Evolutionary conservation across 176 grass and related monocot species (phyloP).

Genomic region (Carex pumila): DNA sequence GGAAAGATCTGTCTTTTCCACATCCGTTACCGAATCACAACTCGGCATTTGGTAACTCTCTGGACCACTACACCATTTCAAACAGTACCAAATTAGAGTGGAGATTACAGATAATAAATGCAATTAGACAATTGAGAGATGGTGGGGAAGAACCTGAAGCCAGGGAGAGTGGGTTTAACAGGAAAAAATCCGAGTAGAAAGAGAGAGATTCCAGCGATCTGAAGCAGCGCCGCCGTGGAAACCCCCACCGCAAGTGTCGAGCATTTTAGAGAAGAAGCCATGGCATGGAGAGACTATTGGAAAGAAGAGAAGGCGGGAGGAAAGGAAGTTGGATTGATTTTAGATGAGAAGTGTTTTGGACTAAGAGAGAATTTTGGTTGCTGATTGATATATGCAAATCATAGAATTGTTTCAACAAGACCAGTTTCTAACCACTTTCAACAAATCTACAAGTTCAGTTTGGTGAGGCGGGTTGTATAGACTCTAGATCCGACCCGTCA

Average conservation of each 20-base stretch:
- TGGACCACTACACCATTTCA: slow-evolving; percentile 35
- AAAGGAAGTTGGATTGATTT: background rate
- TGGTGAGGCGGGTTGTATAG: too few relatives aligned
- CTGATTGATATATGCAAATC: too few relatives aligned
- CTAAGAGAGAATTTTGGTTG: too few relatives aligned
- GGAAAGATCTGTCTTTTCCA: slow-evolving; percentile 20
- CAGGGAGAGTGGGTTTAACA: slow-evolving; percentile 71
- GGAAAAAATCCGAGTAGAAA: slow-evolving; percentile 86
- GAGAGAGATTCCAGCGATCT: slow-evolving; percentile 58
- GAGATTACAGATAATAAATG: background rate
- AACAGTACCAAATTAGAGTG: background rate
- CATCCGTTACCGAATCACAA: slow-evolving; percentile 27
- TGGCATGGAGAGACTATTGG: background rate
- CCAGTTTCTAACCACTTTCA: too few relatives aligned
- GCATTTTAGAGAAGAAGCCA: slow-evolving; percentile 19
- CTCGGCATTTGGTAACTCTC: slow-evolving; percentile 75
- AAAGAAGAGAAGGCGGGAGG: background rate
- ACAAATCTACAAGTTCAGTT: too few relatives aligned
- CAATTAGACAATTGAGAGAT: background rate
- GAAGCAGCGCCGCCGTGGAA: slow-evolving; percentile 48
- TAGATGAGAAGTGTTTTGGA: background rate
- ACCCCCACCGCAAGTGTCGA: slow-evolving; percentile 27
- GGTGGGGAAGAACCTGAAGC: slow-evolving; percentile 49
- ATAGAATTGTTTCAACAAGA: too few relatives aligned
- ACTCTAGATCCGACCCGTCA: too few relatives aligned